Conservation (phyloP, 164 flowering plant genomes). For the Dillenia turbinata region DNA sequence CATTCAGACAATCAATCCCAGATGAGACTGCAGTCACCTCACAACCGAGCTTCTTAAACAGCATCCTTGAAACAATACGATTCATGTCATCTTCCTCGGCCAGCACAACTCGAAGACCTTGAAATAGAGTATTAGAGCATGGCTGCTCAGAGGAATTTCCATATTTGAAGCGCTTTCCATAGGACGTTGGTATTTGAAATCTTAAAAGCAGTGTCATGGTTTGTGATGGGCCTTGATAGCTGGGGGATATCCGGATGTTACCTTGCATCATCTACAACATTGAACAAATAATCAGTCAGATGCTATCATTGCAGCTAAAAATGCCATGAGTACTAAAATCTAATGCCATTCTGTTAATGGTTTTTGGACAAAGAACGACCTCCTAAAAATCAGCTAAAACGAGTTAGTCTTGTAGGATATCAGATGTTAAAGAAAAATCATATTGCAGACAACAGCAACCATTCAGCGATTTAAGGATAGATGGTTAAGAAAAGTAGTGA, state of each 20-base stretch:
- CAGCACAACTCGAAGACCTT: conserved; percentile 62
- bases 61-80: conserved; percentile 64
- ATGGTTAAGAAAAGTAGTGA: no score
- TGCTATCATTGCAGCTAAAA: no score
- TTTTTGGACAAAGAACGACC: no score
- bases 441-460: no score
- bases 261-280: conserved; percentile 89
- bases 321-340: no score
- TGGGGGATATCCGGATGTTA: conserved; percentile 66
- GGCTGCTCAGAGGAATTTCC: conserved; percentile 45
- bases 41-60: conserved; percentile 89
- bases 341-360: no score
- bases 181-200: conserved; percentile 48
- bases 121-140: conserved; percentile 49
- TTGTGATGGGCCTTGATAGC: conserved; percentile 50
- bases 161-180: conserved; percentile 29
- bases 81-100: conserved; percentile 69
- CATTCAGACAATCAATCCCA: conserved; percentile 73
- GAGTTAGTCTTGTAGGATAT: no score
- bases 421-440: no score
- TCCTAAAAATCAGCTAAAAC: no score
- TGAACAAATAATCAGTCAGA: no score
- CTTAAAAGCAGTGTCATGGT: conserved; percentile 69
- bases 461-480: no score
- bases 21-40: conserved; percentile 67